phyloP scores from a whole-genome alignment of 306 rosid species.

The Carpinus fangiana region DNA sequence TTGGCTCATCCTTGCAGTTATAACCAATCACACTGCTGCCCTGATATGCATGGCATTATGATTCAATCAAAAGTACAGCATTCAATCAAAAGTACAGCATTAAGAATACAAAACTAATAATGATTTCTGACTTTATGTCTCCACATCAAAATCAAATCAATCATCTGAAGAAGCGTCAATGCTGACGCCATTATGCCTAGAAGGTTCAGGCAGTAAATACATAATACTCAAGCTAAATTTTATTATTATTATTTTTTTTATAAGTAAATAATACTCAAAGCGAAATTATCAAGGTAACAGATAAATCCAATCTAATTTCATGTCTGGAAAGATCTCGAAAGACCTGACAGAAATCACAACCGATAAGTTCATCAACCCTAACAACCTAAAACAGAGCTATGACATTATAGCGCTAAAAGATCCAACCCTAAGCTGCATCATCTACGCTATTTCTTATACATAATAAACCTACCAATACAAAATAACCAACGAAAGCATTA shows the following conservation, averaged over 20 bases:
- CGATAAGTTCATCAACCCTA: no score
- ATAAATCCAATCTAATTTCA: neutral
- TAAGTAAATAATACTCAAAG: no score
- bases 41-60: neutral
- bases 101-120: neutral
- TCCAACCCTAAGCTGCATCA: neutral
- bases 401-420: neutral
- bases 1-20: neutral
- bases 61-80: neutral
- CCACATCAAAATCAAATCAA: neutral
- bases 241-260: no score
- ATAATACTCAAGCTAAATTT: neutral
- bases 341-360: constrained; percentile 2
- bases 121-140: neutral
- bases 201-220: neutral
- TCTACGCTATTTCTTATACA: neutral
- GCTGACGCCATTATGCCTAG: neutral
- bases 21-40: no score
- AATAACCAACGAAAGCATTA: neutral
- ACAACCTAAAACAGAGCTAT: neutral
- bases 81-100: neutral
- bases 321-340: neutral
- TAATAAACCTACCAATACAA: neutral
- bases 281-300: neutral
- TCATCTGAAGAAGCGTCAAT: neutral